A percentile compares a stretch with the other conserved stretches of the same genome.
phyloP scores from a whole-genome alignment of 2,329 filamentous ascomycete species.

The Penicillium palitans region DNA sequence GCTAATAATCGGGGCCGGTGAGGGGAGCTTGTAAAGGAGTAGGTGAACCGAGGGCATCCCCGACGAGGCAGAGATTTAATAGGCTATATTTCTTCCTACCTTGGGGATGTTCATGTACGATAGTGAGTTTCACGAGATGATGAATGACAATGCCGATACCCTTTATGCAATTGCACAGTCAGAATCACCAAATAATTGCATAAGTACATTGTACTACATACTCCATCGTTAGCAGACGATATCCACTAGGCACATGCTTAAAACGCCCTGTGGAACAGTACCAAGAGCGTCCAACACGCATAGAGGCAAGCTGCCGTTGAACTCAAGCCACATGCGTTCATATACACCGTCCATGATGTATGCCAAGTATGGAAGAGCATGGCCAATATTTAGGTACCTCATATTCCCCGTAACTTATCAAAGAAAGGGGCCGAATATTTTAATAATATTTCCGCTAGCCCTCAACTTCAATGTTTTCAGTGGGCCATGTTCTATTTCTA shows the following conservation, averaged over 20 bases:
- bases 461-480: neutral
- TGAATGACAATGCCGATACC: slow-evolving; percentile 2
- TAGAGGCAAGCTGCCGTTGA: neutral
- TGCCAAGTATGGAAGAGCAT: neutral
- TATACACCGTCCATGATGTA: neutral
- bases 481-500: slow-evolving; percentile 1
- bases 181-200: neutral
- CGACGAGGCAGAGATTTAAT: neutral
- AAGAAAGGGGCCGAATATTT: neutral
- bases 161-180: neutral
- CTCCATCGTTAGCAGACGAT: neutral
- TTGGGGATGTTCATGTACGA: slow-evolving; percentile 2
- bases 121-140: slow-evolving; percentile 5
- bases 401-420: neutral
- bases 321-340: neutral
- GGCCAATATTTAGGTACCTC: neutral
- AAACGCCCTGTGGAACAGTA: slow-evolving; percentile 2
- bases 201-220: neutral
- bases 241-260: slow-evolving; percentile 3
- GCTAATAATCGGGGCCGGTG: slow-evolving; percentile 17
- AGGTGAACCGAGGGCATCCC: neutral
- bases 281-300: neutral
- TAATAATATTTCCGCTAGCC: neutral
- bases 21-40: neutral
- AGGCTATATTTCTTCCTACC: neutral